These are phyloP conservation scores for Colletotrichum phormii DNA, from an alignment of 2,329 filamentous ascomycete species.

Conservation along the genomic window DNA sequence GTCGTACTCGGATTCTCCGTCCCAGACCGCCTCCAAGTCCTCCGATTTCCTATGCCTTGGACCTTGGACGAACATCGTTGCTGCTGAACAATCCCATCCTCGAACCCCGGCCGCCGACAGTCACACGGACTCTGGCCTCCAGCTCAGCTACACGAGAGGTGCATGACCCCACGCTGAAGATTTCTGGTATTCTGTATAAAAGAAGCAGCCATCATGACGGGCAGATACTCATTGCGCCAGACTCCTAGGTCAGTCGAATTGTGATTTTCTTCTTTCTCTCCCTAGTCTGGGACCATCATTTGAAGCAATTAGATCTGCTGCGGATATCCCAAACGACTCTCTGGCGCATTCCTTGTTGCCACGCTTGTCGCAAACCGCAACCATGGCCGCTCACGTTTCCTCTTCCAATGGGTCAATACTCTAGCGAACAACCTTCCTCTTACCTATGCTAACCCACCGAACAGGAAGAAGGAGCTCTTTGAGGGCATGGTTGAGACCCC, in stretches of 20 bases:
- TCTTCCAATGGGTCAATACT: slow-evolving; percentile 5
- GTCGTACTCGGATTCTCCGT: slow-evolving; percentile 30
- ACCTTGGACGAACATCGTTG: slow-evolving; percentile 1
- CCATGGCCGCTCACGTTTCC: not conserved
- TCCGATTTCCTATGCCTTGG: slow-evolving; percentile 9
- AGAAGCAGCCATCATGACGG: slow-evolving; percentile 45
- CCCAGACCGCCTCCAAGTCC: slow-evolving; percentile 18
- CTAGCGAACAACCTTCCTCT: not conserved
- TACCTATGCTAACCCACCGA: slow-evolving; percentile 10
- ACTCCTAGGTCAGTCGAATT: slow-evolving; percentile 48
- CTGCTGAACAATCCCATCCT: slow-evolving; percentile 9
- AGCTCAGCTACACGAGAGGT: slow-evolving; percentile 36
- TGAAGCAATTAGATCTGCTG: slow-evolving; percentile 4
- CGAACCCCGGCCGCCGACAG: slow-evolving; percentile 17
- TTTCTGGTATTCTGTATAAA: slow-evolving; percentile 24
- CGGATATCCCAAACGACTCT: not conserved
- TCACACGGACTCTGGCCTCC: slow-evolving; percentile 20
- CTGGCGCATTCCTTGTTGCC: not conserved
- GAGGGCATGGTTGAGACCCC: slow-evolving; percentile 72
- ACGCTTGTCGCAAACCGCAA: slow-evolving; percentile 2
- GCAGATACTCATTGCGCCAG: slow-evolving; percentile 52
- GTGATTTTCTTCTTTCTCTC: not conserved
- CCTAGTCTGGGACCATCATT: slow-evolving; percentile 7
- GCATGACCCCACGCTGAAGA: slow-evolving; percentile 32
- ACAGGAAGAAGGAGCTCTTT: slow-evolving; percentile 71